These are phyloP conservation scores for Picea sitchensis DNA, from an alignment of 75 land plant genomes.

Conservation along the genomic window DNA sequence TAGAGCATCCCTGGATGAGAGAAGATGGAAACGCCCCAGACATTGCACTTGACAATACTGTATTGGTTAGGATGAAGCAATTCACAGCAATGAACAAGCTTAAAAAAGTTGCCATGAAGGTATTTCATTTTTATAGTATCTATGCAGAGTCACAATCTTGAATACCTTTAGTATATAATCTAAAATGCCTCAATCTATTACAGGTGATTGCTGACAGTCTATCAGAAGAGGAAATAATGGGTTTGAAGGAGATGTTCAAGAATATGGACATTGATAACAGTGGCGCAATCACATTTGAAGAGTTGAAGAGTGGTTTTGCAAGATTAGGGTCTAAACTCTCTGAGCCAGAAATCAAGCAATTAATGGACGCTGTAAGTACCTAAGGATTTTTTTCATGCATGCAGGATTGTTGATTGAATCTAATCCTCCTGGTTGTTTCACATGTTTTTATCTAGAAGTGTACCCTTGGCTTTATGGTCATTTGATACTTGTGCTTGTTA, in stretches of 20 bases:
- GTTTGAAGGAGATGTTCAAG: constrained; percentile 71
- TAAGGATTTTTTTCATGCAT: neutral
- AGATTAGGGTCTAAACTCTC: constrained; percentile 56
- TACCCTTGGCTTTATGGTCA: too few relatives aligned
- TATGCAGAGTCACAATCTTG: neutral
- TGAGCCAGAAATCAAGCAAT: constrained; percentile 48
- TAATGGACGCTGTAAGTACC: constrained; percentile 63
- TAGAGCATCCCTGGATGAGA: constrained; percentile 90
- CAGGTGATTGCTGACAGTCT: constrained; percentile 79
- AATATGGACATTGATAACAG: constrained; percentile 66
- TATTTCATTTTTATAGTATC: constrained; percentile 3
- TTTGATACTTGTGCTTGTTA: too few relatives aligned
- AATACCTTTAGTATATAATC: constrained; percentile 1
- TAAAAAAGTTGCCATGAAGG: constrained; percentile 92
- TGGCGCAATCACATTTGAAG: constrained; percentile 76
- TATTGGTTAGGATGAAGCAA: constrained; percentile 88
- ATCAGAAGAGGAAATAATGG: constrained; percentile 80
- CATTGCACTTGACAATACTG: constrained; percentile 84
- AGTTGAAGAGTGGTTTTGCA: constrained; percentile 54
- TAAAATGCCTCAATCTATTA: neutral
- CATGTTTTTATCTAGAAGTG: too few relatives aligned
- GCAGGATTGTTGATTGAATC: too few relatives aligned
- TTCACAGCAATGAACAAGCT: constrained; percentile 97
- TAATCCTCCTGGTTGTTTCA: too few relatives aligned
- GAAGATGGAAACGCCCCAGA: constrained; percentile 94